Base-by-base conservation (phyloP, 257 asterid genomes). In the Petunia secreta region DNA sequence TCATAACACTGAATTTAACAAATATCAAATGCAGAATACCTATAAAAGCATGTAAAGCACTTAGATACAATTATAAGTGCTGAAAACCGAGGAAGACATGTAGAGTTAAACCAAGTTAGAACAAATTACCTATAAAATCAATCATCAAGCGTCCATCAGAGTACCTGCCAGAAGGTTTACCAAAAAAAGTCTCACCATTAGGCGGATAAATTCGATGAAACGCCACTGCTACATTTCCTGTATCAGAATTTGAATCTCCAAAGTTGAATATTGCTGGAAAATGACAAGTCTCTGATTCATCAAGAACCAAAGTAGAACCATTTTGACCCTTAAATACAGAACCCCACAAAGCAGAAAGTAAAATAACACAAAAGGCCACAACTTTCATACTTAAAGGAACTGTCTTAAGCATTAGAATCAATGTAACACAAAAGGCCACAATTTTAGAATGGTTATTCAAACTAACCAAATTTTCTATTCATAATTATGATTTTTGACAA, bases 211-310 rank as follows among this genome's bases (percentile, higher is more conserved):
- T 38, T 75, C 41, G 62, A 4, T 62, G 62, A n/a, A 69, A 80
- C 4, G 79, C 60, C 6, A 79, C 83, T 3, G 83, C 69, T 16
- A 55, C 3, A 6, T 63, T 25, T 8, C 79, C 83, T 5, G 79
- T 80, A 15, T 80, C 83, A 8, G 83, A 80, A 59, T 69, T 80
- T 55, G 79, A 80, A 46, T 80, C 83, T 43, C 79, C 83, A 14
- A 80, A 80, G 60, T 80, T 80, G 50, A 69, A 80, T 15, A 80
- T 57, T 57, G 83, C 83, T 6, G 86, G 86, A 44, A 80, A 68
- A 6, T 68, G 59, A 68, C 80, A 62, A 43, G 16, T 58, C 50
- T 39, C 36, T 43, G 60, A 54, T 54, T 14, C 60, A 54, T 54
- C 14, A 14, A 11, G 16, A 54, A 25, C 3, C 60, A 54, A 14